Evolutionary conservation across 2,329 filamentous ascomycete genomes (phyloP), one percentile per base, ranked within the genome.

Genomic region (Stromatinia cepivora): DNA sequence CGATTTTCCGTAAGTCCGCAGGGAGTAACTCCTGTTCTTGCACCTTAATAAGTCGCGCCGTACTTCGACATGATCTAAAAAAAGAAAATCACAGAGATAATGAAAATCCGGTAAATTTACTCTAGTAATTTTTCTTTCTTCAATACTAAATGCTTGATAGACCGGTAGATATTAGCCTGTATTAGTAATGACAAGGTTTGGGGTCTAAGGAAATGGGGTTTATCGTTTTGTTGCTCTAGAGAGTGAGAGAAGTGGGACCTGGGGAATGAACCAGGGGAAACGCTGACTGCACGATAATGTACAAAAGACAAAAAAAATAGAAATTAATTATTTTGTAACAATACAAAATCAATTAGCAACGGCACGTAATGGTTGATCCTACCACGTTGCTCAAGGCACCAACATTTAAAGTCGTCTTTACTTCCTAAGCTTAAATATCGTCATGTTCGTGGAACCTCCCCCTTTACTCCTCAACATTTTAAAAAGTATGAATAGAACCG

Each of bases 401-500:
- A 53, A 13, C 34, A 31, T 53, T 53, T 53, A 61, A 62, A 39
- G 20, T 11, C 28, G 45, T 50, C 36, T 25, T 36, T n/a, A 54
- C 10, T n/a, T 52, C 50, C 25, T 45, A 66, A 56, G 50, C 46
- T 53, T n/a, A 34, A 42, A 52, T 25, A 22, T 34, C 17, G 45
- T 17, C n/a, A 62, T n/a, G 45, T 62, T 53, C n/a, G 25, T 67
- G n/a, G 42, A 11, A 34, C 28, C 31, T 42, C 15, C 57, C 56
- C 58, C 9, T 50, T 53, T 46, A 52, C 53, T n/a, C 22, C 34
- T 46, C 48, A 8, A 34, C 25, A 34, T 52, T 52, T 52, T 50
- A 50, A 57, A 66, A 66, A 62, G 54, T 17, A 52, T 66, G 56
- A 56, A 59, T 56, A 45, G 46, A 62, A 34, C 69, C 66, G 71